Base-by-base conservation (phyloP, 2,329 filamentous ascomycete genomes). In the Drechslerella coelobrocha region DNA sequence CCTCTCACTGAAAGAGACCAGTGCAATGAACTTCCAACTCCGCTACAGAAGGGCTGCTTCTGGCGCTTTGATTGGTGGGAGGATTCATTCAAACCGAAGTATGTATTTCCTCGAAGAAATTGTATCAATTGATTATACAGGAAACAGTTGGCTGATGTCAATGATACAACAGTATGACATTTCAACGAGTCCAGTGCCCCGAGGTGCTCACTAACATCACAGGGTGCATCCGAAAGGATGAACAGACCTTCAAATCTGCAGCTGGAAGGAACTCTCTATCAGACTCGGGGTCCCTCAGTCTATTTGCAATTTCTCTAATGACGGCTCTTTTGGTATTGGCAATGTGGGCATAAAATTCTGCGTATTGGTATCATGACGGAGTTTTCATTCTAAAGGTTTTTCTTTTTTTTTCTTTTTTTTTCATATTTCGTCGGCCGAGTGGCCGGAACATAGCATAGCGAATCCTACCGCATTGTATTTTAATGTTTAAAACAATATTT, bases 31-130 rank as follows among this genome's bases (percentile, higher is more conserved):
- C 83, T 86, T 78, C 85, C 85, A 0, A 78, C 76, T 41, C 78
- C 80, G 45, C 80, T 88, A 57, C 83, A 85, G 79, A 79, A 78
- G 10, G 85, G 85, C 7, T 88, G 85, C 78, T 80, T 83, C 76
- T 88, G 85, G 84, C 84, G 85, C 72, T 88, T 87, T 75, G 84
- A 87, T 79, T 71, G 66, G 66, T 71, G 57, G 29, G 2, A 52
- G 17, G 53, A 63, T 37, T 45, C 59, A 9, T 54, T 29, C 47
- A 71, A 63, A 39, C 66, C 66, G 41, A 71, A 71, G 66, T 71
- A 54, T 21, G 66, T 63, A 53, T 29, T 17, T 29, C 23, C 26
- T 54, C 37, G n/a, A n/a, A 19, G 2, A 23, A 37, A 56, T 1
- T 2, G 7, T 19, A 7, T n/a, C 31, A 19, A 48, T 21, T 17